Conservation (phyloP, 495 filamentous ascomycete species). For the Penicillium waksmanii region DNA sequence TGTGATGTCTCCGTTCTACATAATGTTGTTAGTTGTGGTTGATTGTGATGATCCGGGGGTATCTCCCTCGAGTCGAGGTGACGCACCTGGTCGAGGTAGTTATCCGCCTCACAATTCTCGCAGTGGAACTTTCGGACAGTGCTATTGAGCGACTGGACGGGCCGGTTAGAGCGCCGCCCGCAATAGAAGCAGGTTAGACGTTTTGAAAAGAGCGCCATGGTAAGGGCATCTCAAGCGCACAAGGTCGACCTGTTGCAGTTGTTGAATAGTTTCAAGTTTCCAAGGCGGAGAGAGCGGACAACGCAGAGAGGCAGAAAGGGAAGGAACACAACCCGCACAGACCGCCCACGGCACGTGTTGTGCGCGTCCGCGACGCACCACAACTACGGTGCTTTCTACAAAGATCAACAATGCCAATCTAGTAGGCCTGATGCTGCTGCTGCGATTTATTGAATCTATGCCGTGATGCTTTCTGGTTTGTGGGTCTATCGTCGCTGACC, state of each 20-base stretch:
- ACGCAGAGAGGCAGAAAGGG: neutral
- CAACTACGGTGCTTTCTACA: neutral
- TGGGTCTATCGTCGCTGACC: neutral
- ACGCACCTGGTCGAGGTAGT: constrained; percentile 72
- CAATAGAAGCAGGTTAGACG: constrained; percentile 79
- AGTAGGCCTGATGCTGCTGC: neutral
- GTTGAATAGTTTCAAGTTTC: neutral
- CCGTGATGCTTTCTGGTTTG: neutral
- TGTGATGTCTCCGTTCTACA: constrained; percentile 75
- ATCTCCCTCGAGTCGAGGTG: constrained; percentile 15
- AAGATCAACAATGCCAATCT: no score
- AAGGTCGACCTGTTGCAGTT: constrained; percentile 4
- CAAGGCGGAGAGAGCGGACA: neutral
- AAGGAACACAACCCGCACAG: constrained; percentile 32
- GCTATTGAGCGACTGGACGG: constrained; percentile 55
- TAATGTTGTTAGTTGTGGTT: neutral
- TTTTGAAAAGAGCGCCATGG: constrained; percentile 53
- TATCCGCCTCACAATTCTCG: constrained; percentile 74
- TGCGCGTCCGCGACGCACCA: constrained; percentile 10
- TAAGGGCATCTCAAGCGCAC: constrained; percentile 23
- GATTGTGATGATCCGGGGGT: neutral
- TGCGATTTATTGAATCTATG: neutral
- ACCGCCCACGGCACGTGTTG: constrained; percentile 35
- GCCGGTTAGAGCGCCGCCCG: constrained; percentile 62
- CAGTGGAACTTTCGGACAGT: constrained; percentile 67